These are phyloP conservation scores for Sclerotiophoma versabilis DNA, from an alignment of 2,329 filamentous ascomycete species.

Conservation along the genomic window DNA sequence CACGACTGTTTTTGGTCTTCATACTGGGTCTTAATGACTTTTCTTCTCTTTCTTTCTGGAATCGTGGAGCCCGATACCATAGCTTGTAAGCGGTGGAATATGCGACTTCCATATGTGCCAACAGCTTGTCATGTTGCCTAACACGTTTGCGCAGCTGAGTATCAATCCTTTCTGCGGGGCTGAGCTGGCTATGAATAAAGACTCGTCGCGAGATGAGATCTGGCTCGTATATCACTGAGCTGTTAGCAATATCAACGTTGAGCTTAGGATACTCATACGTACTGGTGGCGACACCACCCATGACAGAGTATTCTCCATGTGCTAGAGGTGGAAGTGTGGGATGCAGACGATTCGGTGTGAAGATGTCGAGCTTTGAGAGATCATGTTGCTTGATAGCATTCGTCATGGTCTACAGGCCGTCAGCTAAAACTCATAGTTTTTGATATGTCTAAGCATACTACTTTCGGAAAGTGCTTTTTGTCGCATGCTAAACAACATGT, in stretches of 20 bases:
- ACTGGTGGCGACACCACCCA: conserved; percentile 29
- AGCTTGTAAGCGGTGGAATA: not conserved
- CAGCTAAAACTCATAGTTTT: not conserved
- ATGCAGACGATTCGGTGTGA: conserved; percentile 40
- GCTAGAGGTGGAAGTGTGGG: conserved; percentile 32
- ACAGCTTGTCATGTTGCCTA: conserved; percentile 29
- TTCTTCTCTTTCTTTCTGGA: not conserved
- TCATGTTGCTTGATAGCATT: conserved; percentile 25
- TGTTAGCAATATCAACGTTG: not conserved
- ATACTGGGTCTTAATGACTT: conserved; percentile 22
- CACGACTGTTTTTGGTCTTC: conserved; percentile 25
- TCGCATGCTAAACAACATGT: conserved; percentile 42
- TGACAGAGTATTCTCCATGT: conserved; percentile 25
- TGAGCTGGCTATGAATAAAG: conserved; percentile 25
- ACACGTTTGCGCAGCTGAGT: conserved; percentile 19
- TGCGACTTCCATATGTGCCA: conserved; percentile 24
- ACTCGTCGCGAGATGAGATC: conserved; percentile 33
- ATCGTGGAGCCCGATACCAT: conserved; percentile 9
- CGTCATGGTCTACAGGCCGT: conserved; percentile 39
- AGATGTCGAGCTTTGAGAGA: conserved; percentile 44
- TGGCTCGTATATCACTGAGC: conserved; percentile 29
- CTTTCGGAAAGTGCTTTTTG: conserved; percentile 33
- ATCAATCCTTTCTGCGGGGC: conserved; percentile 2
- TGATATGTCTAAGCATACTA: conserved; percentile 23
- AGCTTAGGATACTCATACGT: not conserved